Evolutionary conservation across 345 rosid species (phyloP).

Genomic region (Citrus hindsii): DNA sequence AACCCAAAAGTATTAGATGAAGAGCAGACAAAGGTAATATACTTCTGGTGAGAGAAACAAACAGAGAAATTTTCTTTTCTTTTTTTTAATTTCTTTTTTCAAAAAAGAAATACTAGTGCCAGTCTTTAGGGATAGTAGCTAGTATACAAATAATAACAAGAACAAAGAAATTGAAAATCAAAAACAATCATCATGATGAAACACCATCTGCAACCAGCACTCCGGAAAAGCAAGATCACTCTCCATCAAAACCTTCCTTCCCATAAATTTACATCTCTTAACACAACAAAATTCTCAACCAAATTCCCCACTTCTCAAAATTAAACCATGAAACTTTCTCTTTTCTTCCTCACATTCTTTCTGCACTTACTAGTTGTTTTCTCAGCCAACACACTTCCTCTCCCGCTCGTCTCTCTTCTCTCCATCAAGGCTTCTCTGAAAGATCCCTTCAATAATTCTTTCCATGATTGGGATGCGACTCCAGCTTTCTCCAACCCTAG

Average conservation of each 20-base stretch:
- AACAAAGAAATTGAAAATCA: not conserved
- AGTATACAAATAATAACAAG: not conserved
- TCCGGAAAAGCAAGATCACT: constrained; percentile 39
- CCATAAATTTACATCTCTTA: constrained; percentile 52
- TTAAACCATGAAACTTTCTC: constrained; percentile 37
- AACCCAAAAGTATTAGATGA: constrained; percentile 8
- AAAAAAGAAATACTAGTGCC: too few relatives aligned
- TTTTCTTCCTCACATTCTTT: constrained; percentile 29
- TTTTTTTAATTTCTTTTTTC: too few relatives aligned
- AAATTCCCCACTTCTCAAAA: constrained; percentile 27
- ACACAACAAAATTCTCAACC: constrained; percentile 21
- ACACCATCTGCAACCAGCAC: constrained; percentile 53
- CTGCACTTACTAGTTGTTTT: constrained; percentile 13
- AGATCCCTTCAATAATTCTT: constrained; percentile 47
- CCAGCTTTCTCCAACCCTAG: constrained; percentile 27
- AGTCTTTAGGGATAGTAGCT: too few relatives aligned
- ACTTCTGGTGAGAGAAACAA: not conserved
- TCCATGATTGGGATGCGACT: constrained; percentile 63
- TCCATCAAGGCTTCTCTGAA: constrained; percentile 66
- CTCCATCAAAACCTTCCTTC: constrained; percentile 37
- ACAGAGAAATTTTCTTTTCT: not conserved
- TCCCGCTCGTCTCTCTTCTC: constrained; percentile 60
- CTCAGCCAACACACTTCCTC: constrained; percentile 46
- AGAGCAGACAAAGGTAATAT: constrained; percentile 29
- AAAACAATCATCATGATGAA: constrained; percentile 42